Conservation (phyloP, 257 asterid species). For the Solanum peruvianum region DNA sequence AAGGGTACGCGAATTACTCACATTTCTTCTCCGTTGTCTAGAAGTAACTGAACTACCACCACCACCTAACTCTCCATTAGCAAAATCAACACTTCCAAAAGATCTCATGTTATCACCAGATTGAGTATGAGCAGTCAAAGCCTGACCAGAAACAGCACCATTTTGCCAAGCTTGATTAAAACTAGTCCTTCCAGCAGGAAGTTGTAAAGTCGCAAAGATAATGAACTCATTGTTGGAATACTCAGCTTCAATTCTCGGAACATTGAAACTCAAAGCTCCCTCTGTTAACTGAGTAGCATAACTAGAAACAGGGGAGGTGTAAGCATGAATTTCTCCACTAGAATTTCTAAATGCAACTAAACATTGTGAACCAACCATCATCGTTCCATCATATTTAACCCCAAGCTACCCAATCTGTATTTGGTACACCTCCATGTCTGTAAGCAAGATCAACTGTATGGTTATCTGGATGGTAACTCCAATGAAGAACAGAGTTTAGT, state of each 20-base stretch:
- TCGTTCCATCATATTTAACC: constrained; percentile 23
- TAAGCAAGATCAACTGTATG: constrained; percentile 50
- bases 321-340: too few relatives aligned
- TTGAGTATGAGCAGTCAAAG: constrained; percentile 2
- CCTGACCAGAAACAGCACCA: constrained; percentile 31
- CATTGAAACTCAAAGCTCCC: too few relatives aligned
- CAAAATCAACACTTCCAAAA: constrained; percentile 36
- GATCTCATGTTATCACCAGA: constrained; percentile 18
- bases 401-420: constrained; percentile 58
- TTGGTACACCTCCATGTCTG: constrained; percentile 29
- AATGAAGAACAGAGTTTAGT: constrained; percentile 51
- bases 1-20: constrained; percentile 8
- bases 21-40: constrained; percentile 30
- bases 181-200: constrained; percentile 18
- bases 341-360: not conserved
- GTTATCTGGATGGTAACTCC: constrained; percentile 42
- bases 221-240: too few relatives aligned
- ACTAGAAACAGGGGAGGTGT: too few relatives aligned
- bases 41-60: constrained; percentile 10
- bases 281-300: too few relatives aligned
- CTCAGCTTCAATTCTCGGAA: too few relatives aligned
- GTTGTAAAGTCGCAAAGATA: too few relatives aligned
- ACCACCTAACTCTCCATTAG: constrained; percentile 19
- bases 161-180: constrained; percentile 67
- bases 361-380: constrained; percentile 49